Evolutionary conservation across 495 filamentous ascomycete species (phyloP), one percentile per base, ranked within the genome.

Genomic region (Bombardia bombarda): DNA sequence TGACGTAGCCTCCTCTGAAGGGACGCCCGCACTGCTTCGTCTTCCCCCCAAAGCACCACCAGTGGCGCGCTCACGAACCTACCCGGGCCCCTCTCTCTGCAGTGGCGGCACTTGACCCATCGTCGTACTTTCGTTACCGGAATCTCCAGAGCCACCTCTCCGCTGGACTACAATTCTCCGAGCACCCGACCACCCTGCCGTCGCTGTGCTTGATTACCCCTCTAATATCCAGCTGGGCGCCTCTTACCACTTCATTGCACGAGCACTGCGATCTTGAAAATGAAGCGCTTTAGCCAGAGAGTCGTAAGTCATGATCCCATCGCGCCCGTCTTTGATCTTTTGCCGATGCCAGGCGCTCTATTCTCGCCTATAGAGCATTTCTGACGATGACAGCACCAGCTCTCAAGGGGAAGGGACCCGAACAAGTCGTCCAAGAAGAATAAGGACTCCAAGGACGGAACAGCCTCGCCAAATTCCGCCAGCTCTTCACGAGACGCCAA

Each of bases 251-350:
- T 57, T 58, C 56, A 47, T 50, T 51, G 43, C 39, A 47, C 52
- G 44, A 55, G 58, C 63, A 63, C 56, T 61, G 59, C 55, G 63
- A 63, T 61, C 64, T 57, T 57, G 62, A 88, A 78, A 70, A 97
- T 98, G 92, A 96, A 95, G 73, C 82, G 87, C 60, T 95, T 98
- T 68, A 84, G 92, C 71, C 87, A 94, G 73, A 84, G 85, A 84
- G 93, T 97, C 72, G 90, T 95, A 75, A 75, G 90, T 84, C 37
- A 7, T 22, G 16, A n/a, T n/a, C n/a, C n/a, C n/a, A n/a, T n/a
- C n/a, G n/a, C n/a, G n/a, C n/a, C n/a, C n/a, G n/a, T n/a, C n/a
- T n/a, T n/a, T n/a, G n/a, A n/a, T n/a, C n/a, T n/a, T n/a, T n/a
- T n/a, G n/a, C n/a, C n/a, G n/a, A n/a, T n/a, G n/a, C n/a, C n/a